These are phyloP conservation scores for Phytophthora chlamydospora DNA, from an alignment of 352 stramenopile genomes.

Conservation along the genomic window DNA sequence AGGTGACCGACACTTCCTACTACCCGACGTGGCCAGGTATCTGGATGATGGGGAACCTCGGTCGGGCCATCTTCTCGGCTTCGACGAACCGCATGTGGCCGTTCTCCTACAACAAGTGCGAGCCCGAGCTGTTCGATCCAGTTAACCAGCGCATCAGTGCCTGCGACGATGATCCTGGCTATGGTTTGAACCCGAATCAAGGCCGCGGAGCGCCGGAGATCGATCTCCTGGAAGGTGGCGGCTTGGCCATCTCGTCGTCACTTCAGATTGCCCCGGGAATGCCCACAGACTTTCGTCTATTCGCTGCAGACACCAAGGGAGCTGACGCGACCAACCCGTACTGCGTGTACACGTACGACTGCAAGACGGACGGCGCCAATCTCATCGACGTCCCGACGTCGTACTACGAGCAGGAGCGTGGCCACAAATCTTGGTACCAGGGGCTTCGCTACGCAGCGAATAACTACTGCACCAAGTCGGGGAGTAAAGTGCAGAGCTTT, in stretches of 20 bases:
- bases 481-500: constrained; percentile 45
- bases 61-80: constrained; percentile 93
- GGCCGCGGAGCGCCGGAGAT: constrained; percentile 94
- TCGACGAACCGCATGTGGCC: constrained; percentile 96
- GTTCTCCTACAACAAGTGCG: constrained; percentile 94
- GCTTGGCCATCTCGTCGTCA: constrained; percentile 87
- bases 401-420: constrained; percentile 46
- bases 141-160: constrained; percentile 83
- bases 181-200: constrained; percentile 84
- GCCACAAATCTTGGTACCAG: constrained; percentile 68
- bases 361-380: constrained; percentile 57
- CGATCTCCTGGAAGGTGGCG: constrained; percentile 93
- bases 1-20: constrained; percentile 61
- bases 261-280: constrained; percentile 88
- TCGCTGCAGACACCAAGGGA: constrained; percentile 43
- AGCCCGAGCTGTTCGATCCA: constrained; percentile 61
- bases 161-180: constrained; percentile 92
- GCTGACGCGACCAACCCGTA: constrained; percentile 29
- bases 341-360: constrained; percentile 58
- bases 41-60: constrained; percentile 97
- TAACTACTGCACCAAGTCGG: constrained; percentile 49
- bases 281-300: constrained; percentile 63
- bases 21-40: constrained; percentile 95
- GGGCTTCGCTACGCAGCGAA: constrained; percentile 69
- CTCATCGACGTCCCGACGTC: constrained; percentile 48